These are phyloP conservation scores for Daphne laureola DNA, from an alignment of 441 rosid genomes.

Conservation along the genomic window DNA sequence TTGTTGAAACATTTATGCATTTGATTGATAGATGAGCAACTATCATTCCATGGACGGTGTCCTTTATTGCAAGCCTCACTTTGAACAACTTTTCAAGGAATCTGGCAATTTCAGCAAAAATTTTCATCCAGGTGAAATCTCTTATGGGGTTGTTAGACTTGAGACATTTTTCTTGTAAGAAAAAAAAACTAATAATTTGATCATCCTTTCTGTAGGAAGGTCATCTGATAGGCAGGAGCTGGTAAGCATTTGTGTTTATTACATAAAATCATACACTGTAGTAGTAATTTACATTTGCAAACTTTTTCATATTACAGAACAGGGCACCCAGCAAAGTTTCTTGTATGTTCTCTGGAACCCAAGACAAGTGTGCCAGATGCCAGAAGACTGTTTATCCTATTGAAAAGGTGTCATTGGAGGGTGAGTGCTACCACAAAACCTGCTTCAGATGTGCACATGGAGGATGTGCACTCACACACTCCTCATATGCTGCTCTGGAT, in stretches of 20 bases:
- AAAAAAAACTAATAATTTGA: not conserved
- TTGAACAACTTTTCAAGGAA: conserved; percentile 95
- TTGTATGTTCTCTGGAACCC: conserved; percentile 81
- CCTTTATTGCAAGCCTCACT: conserved; percentile 84
- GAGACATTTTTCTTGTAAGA: too few species aligned
- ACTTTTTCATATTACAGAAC: conserved; percentile 28
- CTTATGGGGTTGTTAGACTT: not conserved
- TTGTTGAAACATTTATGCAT: conserved; percentile 1
- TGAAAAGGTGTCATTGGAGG: conserved; percentile 96
- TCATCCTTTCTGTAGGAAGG: conserved; percentile 37
- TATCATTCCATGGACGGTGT: conserved; percentile 99
- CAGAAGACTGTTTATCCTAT: conserved; percentile 84
- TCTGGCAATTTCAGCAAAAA: conserved; percentile 96
- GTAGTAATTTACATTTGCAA: not conserved
- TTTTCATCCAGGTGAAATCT: conserved; percentile 53
- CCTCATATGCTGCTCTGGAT: conserved; percentile 83
- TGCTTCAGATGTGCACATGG: conserved; percentile 98
- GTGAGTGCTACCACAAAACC: conserved; percentile 85
- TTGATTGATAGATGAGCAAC: conserved; percentile 60
- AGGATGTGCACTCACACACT: conserved; percentile 84
- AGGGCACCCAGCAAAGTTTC: conserved; percentile 84
- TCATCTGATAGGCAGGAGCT: conserved; percentile 46
- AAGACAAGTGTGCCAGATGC: conserved; percentile 90
- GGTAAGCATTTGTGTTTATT: conserved; percentile 27
- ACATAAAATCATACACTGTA: not conserved